Evolutionary conservation across 257 asterid species (phyloP), one percentile per base, ranked within the genome.

Genomic region (Ajuga chamaepitys): DNA sequence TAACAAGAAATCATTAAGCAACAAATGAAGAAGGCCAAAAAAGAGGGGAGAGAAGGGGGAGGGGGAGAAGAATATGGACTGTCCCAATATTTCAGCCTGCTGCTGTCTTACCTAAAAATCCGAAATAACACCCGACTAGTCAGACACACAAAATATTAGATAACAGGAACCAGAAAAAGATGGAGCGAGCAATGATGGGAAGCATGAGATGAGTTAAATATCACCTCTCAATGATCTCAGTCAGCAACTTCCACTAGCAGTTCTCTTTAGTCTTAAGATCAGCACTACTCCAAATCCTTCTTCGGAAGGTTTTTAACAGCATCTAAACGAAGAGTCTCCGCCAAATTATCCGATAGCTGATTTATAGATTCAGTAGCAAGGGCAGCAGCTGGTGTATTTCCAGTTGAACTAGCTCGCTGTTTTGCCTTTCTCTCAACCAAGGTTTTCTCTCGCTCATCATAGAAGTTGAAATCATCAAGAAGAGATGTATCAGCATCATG

Each of bases 401-500:
- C 86, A 42, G 81, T 55, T 55, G 81, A 58, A 66, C 66, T 74
- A 60, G 81, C 70, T 62, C 85, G 83, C 57, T 88, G 93, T 74
- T 88, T 94, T 30, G 88, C 83, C 89, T 88, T 94, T 88, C 87
- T 86, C 71, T 85, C 98, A 63, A 73, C 70, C 73, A 82, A 61
- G 71, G 86, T 57, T 74, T 85, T 94, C 83, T 94, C 98, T 60
- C 91, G 81, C 72, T 94, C 97, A 70, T 94, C 93, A 58, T 94
- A 94, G 50, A 79, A 90, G 46, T 74, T 79, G 79, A 94, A 94
- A 84, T 94, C 99, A 21, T 94, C 99, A 40, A 94, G 77, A 53
- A 94, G 88, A 56, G 96, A 86, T 48, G 99, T 83, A n/a, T 85
- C 95, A 8, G 95, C 85, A 47, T 86, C 96, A 67, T 88, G 87